A percentile compares a stretch with the other conserved stretches of the same genome.
These are phyloP conservation scores for Carex littledalei DNA, from an alignment of 176 grass and related monocot species.

Conservation along the genomic window DNA sequence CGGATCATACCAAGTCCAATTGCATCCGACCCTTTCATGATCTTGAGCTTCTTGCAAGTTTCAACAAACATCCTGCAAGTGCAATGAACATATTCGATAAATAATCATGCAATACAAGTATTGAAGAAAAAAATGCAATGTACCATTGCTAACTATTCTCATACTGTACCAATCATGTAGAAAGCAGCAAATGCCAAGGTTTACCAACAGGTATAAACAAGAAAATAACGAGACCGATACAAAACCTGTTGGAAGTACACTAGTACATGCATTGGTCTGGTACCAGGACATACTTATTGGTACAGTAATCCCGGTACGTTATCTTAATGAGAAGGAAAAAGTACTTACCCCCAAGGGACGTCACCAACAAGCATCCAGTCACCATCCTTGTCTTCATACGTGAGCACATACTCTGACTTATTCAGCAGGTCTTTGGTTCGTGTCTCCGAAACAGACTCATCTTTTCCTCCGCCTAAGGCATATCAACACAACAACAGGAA, in stretches of 20 bases:
- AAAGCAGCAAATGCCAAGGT: background rate
- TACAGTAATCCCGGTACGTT: background rate
- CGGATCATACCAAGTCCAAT: conserved; percentile 66
- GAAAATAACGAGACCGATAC: background rate
- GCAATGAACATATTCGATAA: background rate
- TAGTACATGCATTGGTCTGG: no score
- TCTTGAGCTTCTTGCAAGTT: conserved; percentile 64
- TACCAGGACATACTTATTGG: background rate
- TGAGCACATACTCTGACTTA: conserved; percentile 59
- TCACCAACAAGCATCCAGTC: conserved; percentile 92
- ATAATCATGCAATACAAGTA: background rate
- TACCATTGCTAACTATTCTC: background rate
- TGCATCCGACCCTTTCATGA: conserved; percentile 83
- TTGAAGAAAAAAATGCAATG: background rate
- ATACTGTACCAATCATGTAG: background rate
- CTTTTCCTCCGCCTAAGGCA: conserved; percentile 29
- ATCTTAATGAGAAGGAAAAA: background rate
- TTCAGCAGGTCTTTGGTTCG: conserved; percentile 23
- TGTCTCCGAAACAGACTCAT: background rate
- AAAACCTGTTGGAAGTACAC: background rate
- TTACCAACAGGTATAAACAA: background rate
- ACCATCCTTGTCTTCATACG: conserved; percentile 88
- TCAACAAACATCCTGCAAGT: conserved; percentile 71
- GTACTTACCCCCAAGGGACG: conserved; percentile 78
- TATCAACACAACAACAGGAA: conserved; percentile 30